phyloP scores from a whole-genome alignment of 768 basidiomycete genomes.

The Tulasnella sp. region DNA sequence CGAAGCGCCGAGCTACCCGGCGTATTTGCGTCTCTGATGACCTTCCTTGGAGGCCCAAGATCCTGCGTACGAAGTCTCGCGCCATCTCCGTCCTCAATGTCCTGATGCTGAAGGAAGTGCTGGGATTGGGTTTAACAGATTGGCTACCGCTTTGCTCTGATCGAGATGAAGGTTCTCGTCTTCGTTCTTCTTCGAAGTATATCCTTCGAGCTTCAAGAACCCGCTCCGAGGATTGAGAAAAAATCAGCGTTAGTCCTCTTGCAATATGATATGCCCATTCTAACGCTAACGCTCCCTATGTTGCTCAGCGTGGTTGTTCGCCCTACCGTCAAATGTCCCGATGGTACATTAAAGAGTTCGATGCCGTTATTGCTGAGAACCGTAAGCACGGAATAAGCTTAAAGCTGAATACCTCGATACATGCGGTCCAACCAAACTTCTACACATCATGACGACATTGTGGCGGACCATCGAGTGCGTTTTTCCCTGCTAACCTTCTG shows the following conservation, averaged over 20 bases:
- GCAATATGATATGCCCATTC: background rate
- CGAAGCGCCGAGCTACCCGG: constrained; percentile 51
- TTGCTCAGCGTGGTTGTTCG: background rate
- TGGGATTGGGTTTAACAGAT: background rate
- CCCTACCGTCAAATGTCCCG: background rate
- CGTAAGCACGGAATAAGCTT: background rate
- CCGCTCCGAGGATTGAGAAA: constrained; percentile 43
- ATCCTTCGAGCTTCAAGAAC: constrained; percentile 53
- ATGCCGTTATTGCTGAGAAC: background rate
- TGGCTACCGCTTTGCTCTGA: constrained; percentile 24
- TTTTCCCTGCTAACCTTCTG: background rate
- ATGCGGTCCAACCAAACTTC: background rate
- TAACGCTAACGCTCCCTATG: background rate
- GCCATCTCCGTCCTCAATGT: constrained; percentile 44
- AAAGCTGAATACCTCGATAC: background rate
- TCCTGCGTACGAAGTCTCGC: constrained; percentile 46
- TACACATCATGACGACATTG: background rate
- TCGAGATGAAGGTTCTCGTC: constrained; percentile 43
- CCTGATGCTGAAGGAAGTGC: constrained; percentile 30
- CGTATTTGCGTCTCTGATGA: constrained; percentile 56
- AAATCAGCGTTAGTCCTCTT: constrained; percentile 17
- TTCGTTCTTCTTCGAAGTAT: constrained; percentile 53
- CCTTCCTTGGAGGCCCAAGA: constrained; percentile 62
- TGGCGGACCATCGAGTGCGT: background rate
- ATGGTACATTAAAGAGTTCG: background rate